phyloP scores from a whole-genome alignment of 345 rosid species.

The Corchorus olitorius region DNA sequence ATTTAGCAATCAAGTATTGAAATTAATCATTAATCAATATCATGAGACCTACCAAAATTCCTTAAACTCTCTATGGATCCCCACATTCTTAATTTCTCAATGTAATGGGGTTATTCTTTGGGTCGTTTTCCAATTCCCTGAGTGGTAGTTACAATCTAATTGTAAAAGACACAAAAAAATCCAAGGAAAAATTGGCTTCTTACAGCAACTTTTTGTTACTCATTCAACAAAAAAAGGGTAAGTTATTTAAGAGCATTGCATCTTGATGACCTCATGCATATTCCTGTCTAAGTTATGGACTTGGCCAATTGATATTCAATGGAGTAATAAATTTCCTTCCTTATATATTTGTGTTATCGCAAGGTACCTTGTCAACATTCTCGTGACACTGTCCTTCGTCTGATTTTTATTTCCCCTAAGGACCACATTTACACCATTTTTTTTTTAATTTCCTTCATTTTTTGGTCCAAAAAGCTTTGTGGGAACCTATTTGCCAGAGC shows the following conservation, averaged over 20 bases:
- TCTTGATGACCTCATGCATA: conserved; percentile 12
- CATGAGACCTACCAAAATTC: neutral
- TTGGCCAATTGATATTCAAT: neutral
- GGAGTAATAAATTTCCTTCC: conserved; percentile 1
- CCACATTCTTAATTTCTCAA: neutral
- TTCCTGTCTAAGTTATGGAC: neutral
- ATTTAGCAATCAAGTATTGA: too few species aligned
- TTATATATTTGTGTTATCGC: neutral
- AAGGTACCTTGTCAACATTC: neutral
- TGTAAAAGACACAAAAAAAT: neutral
- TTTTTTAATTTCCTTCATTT: neutral
- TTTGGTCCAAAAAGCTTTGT: neutral
- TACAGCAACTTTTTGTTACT: neutral
- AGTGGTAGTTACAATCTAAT: neutral
- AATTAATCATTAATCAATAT: neutral
- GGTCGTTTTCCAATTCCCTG: neutral
- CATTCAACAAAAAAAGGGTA: neutral
- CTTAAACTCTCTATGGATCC: neutral
- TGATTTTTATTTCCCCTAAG: conserved; percentile 5
- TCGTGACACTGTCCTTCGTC: conserved; percentile 25
- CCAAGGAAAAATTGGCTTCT: neutral
- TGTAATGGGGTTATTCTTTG: neutral
- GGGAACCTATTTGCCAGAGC: neutral
- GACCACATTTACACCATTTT: conserved; percentile 31
- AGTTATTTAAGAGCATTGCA: neutral